Percentiles rank a stretch among this genome's conserved stretches.
Evolutionary conservation across 768 basidiomycete species (phyloP).

Genomic region (Coprinopsis strossmayeri): DNA sequence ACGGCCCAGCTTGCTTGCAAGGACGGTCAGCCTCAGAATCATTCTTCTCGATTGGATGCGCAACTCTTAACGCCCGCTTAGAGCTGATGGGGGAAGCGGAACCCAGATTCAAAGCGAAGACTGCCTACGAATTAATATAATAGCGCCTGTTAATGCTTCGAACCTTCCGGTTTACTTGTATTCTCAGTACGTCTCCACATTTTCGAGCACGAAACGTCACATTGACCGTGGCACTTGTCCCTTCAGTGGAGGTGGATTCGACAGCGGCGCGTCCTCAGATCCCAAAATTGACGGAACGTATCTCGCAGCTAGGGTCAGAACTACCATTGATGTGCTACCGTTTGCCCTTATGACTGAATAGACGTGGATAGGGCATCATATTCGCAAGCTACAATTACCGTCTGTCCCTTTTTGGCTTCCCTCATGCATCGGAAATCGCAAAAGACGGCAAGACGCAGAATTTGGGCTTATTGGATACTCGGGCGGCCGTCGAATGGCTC

Average conservation of each 20-base stretch:
- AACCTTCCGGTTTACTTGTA: conserved; percentile 24
- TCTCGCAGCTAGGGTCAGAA: conserved; percentile 21
- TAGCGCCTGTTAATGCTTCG: conserved; percentile 29
- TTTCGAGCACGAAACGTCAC: not conserved
- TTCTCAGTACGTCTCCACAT: conserved; percentile 17
- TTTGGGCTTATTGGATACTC: conserved; percentile 44
- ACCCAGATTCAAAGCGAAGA: conserved; percentile 31
- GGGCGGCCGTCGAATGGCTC: conserved; percentile 38
- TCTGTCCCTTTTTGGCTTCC: conserved; percentile 32
- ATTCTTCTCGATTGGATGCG: not conserved
- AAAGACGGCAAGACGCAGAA: conserved; percentile 31
- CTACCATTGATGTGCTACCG: not conserved
- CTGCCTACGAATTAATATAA: conserved; percentile 36
- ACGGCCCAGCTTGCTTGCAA: conserved; percentile 27
- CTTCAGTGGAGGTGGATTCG: conserved; percentile 27
- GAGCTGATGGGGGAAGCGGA: conserved; percentile 26
- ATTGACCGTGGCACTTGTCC: not conserved
- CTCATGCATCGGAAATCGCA: conserved; percentile 32
- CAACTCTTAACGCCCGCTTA: conserved; percentile 1
- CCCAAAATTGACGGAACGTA: conserved; percentile 28
- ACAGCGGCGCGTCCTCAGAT: conserved; percentile 29
- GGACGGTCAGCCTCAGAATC: conserved; percentile 18
- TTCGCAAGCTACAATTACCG: conserved; percentile 30
- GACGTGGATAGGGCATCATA: conserved; percentile 20
- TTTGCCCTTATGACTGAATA: not conserved